A percentile compares a stretch with the other conserved stretches of the same genome.
These are phyloP conservation scores for Dactylonectria macrodidyma DNA, from an alignment of 2,329 filamentous ascomycete genomes.

Conservation along the genomic window DNA sequence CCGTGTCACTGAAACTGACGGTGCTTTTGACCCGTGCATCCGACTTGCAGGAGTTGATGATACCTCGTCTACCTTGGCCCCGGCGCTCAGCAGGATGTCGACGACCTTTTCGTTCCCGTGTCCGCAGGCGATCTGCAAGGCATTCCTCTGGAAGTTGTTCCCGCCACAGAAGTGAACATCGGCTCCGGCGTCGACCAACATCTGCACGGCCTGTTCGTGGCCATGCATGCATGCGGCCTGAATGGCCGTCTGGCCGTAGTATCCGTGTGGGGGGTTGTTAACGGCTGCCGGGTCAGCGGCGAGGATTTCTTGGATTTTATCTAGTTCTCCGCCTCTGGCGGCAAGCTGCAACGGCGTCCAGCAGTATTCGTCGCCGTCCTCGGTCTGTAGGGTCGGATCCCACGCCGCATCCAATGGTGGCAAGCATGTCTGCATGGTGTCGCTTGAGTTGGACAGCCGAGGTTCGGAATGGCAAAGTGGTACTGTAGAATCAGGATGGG, in stretches of 20 bases:
- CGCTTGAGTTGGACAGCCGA: neutral
- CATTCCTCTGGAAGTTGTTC: constrained; percentile 9
- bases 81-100: neutral
- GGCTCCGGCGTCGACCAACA: constrained; percentile 1
- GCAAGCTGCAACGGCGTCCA: constrained; percentile 8
- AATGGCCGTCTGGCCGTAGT: constrained; percentile 3
- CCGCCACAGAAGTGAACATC: constrained; percentile 3
- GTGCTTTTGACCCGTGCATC: neutral
- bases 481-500: constrained; percentile 1
- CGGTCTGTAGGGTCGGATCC: constrained; percentile 7
- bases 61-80: constrained; percentile 2
- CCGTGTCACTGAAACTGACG: constrained; percentile 3
- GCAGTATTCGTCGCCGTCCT: constrained; percentile 9
- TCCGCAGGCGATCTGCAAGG: constrained; percentile 1
- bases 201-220: neutral
- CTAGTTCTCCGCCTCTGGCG: constrained; percentile 1
- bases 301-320: constrained; percentile 1
- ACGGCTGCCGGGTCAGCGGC: constrained; percentile 1
- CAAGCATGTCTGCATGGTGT: constrained; percentile 3
- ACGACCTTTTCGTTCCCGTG: neutral
- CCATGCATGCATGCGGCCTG: constrained; percentile 9
- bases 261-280: neutral
- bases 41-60: constrained; percentile 6
- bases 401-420: constrained; percentile 6
- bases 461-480: neutral